Percentiles rank a stretch among this genome's conserved stretches.
These are phyloP conservation scores for Stephania japonica DNA, from an alignment of 164 flowering plant genomes.

Conservation along the genomic window DNA sequence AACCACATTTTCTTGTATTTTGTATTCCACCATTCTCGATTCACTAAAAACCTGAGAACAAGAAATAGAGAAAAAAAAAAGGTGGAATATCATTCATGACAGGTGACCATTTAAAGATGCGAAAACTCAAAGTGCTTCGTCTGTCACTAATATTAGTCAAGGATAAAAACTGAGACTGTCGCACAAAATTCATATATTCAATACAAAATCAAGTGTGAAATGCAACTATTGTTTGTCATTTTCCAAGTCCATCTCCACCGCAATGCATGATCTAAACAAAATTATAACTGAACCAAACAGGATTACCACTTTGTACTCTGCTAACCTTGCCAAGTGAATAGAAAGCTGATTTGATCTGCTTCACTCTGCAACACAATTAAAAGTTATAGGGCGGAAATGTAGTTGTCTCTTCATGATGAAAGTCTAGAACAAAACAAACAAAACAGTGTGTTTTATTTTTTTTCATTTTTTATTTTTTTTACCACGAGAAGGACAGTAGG, in stretches of 20 bases:
- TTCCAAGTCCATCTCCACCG: background rate
- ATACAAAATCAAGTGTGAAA: background rate
- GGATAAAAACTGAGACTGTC: background rate
- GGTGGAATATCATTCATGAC: constrained; percentile 1
- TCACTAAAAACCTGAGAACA: constrained; percentile 61
- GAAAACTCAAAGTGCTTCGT: background rate
- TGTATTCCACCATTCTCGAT: constrained; percentile 73
- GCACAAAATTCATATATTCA: background rate
- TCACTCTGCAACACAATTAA: constrained; percentile 42
- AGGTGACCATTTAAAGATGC: background rate
- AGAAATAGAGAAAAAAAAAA: background rate
- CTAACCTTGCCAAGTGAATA: constrained; percentile 68
- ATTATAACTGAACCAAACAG: background rate
- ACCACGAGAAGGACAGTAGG: background rate
- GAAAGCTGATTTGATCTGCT: constrained; percentile 84
- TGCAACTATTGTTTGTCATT: background rate
- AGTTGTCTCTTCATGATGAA: background rate
- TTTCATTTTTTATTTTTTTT: no score
- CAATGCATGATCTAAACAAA: background rate
- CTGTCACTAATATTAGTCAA: background rate
- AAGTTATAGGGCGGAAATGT: background rate
- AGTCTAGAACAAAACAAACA: background rate
- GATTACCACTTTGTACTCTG: background rate
- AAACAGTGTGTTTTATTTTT: no score
- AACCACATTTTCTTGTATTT: constrained; percentile 40